Evolutionary conservation across 2,329 filamentous ascomycete genomes (phyloP).

Genomic region (Cucurbitaria berberidis): DNA sequence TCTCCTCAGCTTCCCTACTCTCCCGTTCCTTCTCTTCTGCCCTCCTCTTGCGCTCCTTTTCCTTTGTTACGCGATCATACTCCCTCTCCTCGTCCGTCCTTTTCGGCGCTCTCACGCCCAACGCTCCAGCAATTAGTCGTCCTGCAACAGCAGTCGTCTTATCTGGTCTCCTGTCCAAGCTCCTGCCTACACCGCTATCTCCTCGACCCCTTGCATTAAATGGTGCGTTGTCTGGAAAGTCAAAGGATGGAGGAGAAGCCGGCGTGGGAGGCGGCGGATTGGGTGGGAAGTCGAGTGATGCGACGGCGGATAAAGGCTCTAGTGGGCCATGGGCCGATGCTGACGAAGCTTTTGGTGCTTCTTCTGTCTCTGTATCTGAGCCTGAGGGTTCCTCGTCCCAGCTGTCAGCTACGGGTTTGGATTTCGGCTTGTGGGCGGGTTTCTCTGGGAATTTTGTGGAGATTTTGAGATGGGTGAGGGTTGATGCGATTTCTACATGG

Average conservation of each 20-base stretch:
- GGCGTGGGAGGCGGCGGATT: slow-evolving; percentile 46
- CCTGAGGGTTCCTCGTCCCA: slow-evolving; percentile 74
- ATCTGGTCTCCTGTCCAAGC: slow-evolving; percentile 66
- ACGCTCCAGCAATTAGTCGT: slow-evolving; percentile 84
- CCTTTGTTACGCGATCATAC: slow-evolving; percentile 80
- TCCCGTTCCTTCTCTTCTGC: slow-evolving; percentile 74
- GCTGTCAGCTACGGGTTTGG: slow-evolving; percentile 65
- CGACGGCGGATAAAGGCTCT: slow-evolving; percentile 24
- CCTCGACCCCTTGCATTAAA: slow-evolving; percentile 18
- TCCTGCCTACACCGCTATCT: slow-evolving; percentile 33
- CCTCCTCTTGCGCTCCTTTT: slow-evolving; percentile 80
- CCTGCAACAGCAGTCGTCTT: slow-evolving; percentile 93
- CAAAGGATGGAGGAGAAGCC: slow-evolving; percentile 43
- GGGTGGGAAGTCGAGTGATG: slow-evolving; percentile 18
- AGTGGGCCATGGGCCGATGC: slow-evolving; percentile 15
- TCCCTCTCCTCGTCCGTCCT: slow-evolving; percentile 87
- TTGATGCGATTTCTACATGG: slow-evolving; percentile 43
- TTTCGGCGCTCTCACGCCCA: slow-evolving; percentile 81
- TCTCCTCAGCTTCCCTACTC: slow-evolving; percentile 66
- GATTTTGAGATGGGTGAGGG: slow-evolving; percentile 47
- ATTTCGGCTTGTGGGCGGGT: slow-evolving; percentile 41
- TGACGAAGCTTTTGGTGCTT: slow-evolving; percentile 27
- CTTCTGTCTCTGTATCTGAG: slow-evolving; percentile 43
- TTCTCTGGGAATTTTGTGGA: slow-evolving; percentile 41
- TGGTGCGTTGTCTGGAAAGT: slow-evolving; percentile 36